Conservation (phyloP, 441 rosid species). For the Daphne laureola region DNA sequence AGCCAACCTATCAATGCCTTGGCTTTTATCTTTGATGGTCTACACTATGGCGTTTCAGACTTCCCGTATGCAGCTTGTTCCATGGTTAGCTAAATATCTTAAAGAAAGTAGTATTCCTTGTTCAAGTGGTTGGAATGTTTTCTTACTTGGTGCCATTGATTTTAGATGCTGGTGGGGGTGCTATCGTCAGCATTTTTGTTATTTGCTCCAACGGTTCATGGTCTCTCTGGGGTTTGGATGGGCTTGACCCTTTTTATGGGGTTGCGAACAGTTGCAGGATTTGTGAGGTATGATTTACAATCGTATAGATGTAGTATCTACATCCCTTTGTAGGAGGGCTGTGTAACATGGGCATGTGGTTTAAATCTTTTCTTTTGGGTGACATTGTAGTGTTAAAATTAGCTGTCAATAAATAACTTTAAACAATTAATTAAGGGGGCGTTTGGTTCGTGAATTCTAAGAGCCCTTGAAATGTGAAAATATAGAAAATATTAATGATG, state of each 20-base stretch:
- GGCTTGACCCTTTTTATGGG: conserved; percentile 89
- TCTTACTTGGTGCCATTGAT: conserved; percentile 14
- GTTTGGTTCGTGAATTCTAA: too few species aligned
- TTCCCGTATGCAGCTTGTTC: conserved; percentile 86
- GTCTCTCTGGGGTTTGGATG: conserved; percentile 81
- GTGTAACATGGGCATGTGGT: background rate
- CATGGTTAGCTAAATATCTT: conserved; percentile 42
- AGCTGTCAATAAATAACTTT: conserved; percentile 3
- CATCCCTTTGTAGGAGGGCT: background rate
- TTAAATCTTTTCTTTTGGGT: background rate
- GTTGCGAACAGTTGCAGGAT: conserved; percentile 69
- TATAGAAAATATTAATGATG: too few species aligned
- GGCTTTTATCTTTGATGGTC: conserved; percentile 93
- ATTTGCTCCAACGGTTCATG: conserved; percentile 43
- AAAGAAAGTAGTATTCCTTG: background rate
- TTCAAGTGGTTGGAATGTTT: background rate
- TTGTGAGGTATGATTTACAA: conserved; percentile 40
- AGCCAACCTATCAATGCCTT: conserved; percentile 90
- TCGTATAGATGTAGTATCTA: background rate
- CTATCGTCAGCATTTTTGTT: conserved; percentile 63
- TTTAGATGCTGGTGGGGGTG: conserved; percentile 78
- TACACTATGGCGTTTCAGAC: conserved; percentile 92
- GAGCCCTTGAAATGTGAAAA: too few species aligned
- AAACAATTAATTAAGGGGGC: too few species aligned
- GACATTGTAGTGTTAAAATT: background rate